Evolutionary conservation across 192 early-diverging fungal genomes (phyloP), one percentile per base, ranked within the genome.

Genomic region (Umbelopsis sp.): DNA sequence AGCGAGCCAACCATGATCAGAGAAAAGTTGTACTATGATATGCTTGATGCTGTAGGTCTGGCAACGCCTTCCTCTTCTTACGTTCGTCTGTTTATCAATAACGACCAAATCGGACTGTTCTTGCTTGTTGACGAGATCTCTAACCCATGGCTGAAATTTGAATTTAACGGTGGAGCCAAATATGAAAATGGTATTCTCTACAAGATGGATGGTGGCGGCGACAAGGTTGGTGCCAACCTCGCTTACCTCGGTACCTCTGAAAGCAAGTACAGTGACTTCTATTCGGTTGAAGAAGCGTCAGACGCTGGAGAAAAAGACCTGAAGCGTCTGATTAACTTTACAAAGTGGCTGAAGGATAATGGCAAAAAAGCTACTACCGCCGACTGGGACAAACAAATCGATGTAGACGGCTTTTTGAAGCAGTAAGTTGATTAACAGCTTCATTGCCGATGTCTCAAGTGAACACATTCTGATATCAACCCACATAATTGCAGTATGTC

Each of bases 81-180:
- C 20, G 77, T 72, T 1, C 71, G 79, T 20, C 48, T 81, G 16
- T 74, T 77, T 47, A 46, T 84, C 2, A 84, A 84, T 53, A 71
- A 77, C 33, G 7, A 71, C 25, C 77, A 74, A 18, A 48, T 74
- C 41, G 82, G 82, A 13, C 49, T 84, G 15, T 84, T 79, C 49
- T 46, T 78, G 50, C 58, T 84, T 37, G 75, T 84, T n/a, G 82
- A 84, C 20, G 71, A 75, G 13, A 80, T 77, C 73, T 70, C 78
- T n/a, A 75, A 81, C 41, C 74, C 76, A 4, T 84, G 80, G 71
- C 37, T 77, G 15, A 66, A 76, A 37, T 75, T 76, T 30, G 78
- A 75, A 7, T 75, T 84, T 35, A 50, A 78, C 52, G 70, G 72
- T 22, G 70, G 74, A 2, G 46, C 71, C 21, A 55, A 67, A 30